These are phyloP conservation scores for Phascolomyces articulosus DNA, from an alignment of 371 early-diverging fungal species.

Conservation along the genomic window DNA sequence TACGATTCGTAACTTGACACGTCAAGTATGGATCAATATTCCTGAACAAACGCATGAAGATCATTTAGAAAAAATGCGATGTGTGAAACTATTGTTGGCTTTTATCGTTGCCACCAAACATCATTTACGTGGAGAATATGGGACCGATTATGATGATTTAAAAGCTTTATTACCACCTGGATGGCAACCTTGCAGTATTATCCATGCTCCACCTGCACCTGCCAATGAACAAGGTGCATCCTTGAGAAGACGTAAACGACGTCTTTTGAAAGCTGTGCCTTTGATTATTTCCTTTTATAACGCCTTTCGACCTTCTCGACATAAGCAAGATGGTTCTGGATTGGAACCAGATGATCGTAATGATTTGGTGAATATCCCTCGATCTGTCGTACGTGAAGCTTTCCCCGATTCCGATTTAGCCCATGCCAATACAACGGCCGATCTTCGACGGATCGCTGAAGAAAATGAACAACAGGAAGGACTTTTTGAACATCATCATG, in stretches of 20 bases:
- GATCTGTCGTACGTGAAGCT: conserved; percentile 28
- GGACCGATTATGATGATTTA: conserved; percentile 55
- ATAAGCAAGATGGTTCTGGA: conserved; percentile 12
- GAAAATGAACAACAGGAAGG: neutral
- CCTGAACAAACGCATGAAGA: conserved; percentile 49
- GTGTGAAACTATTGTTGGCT: conserved; percentile 73
- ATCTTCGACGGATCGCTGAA: conserved; percentile 9
- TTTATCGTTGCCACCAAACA: conserved; percentile 72
- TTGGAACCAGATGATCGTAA: conserved; percentile 38
- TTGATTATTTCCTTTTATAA: conserved; percentile 25
- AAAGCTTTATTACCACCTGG: conserved; percentile 35
- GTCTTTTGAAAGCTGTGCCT: conserved; percentile 9
- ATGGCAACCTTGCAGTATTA: conserved; percentile 17
- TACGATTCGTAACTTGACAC: conserved; percentile 62
- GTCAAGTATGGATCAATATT: conserved; percentile 69
- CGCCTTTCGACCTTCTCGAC: conserved; percentile 24
- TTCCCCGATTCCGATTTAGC: conserved; percentile 34
- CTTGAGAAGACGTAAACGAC: neutral
- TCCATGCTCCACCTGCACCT: neutral
- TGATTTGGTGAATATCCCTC: conserved; percentile 35
- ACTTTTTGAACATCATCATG: too few species aligned
- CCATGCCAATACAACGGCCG: conserved; percentile 17
- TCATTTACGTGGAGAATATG: conserved; percentile 73
- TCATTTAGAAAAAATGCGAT: conserved; percentile 67
- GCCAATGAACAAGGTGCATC: neutral